Base-by-base conservation (phyloP, 2,329 filamentous ascomycete species). In the Cladorrhinum sp. region DNA sequence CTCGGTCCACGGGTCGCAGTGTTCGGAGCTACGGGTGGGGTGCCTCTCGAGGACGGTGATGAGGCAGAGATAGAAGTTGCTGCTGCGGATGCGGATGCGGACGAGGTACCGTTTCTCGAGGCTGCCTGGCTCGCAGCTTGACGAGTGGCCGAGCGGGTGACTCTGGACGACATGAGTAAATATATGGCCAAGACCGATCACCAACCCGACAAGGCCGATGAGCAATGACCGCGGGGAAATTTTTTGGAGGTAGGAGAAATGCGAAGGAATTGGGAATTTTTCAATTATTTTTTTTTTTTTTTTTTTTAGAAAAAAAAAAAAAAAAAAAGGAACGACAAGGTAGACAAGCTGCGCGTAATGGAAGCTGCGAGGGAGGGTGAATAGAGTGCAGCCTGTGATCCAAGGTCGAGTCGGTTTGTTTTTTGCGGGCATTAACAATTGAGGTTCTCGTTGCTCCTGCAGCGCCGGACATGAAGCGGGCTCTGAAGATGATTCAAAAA, bases 91-190 rank as follows among this genome's bases (percentile, higher is more conserved):
- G 74, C 69, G 64, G 75, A 3, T 36, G 33, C 33, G 33, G 33
- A 66, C 69, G 76, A 66, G 71, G 77, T 73, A 72, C 64, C 66
- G 55, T 73, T 75, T 52, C 79, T 74, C 71, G 79, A 77, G 69
- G 77, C 79, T 77, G 79, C 78, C 73, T 80, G 80, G 73, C 77
- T 85, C 74, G 91, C 89, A 80, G 91, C 91, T 85, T 91, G 88
- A 82, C 92, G 92, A 81, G 93, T 90, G 77, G 93, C 89, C 73
- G 93, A 95, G 82, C 94, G 92, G 83, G 94, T 97, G 73, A 95
- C 88, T 91, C 93, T 97, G 85, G 87, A 82, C 86, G 91, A 91
- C 92, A 96, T 97, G 87, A 94, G 91, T 88, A 74, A 75, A 73
- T 71, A 66, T 56, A 63, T 66, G 67, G 60, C 70, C 64, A 65